Evolutionary conservation across 2,329 filamentous ascomycete species (phyloP).

Genomic region (Cordyceps pruinosa): DNA sequence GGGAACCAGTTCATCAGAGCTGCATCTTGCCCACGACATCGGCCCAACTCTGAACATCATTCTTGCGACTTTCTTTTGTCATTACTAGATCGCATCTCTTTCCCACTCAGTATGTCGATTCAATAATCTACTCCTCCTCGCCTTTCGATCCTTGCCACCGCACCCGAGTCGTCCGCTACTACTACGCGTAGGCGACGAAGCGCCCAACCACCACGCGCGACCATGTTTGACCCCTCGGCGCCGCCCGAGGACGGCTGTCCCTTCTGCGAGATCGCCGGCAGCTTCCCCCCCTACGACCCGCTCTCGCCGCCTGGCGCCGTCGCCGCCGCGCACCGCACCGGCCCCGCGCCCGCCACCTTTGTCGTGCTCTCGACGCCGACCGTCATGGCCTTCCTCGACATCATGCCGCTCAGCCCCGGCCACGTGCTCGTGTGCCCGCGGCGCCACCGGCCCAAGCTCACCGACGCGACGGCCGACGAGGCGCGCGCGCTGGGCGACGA

Average conservation of each 20-base stretch:
- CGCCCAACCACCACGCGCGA: no score
- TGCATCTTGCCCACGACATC: background rate
- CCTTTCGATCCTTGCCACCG: no score
- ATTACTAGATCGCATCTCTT: background rate
- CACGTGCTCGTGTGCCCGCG: constrained; percentile 80
- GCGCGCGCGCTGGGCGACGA: constrained; percentile 59
- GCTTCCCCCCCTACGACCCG: constrained; percentile 43
- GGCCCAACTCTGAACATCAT: background rate
- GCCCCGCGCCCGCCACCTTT: constrained; percentile 39
- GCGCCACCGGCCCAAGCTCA: constrained; percentile 69
- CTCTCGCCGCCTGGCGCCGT: constrained; percentile 34
- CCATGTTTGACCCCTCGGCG: constrained; percentile 30
- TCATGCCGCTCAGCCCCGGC: constrained; percentile 76
- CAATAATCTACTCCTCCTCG: background rate
- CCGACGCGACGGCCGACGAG: constrained; percentile 58
- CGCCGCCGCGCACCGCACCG: constrained; percentile 26
- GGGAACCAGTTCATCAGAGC: no score
- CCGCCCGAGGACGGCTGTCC: constrained; percentile 40
- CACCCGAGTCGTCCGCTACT: no score
- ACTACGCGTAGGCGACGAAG: no score
- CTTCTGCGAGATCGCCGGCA: constrained; percentile 53
- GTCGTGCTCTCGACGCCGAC: constrained; percentile 71
- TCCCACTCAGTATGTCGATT: background rate
- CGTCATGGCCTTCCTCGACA: constrained; percentile 86
- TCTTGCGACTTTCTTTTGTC: background rate